A percentile compares a stretch with the other conserved stretches of the same genome.
These are phyloP conservation scores for Fagus crenata DNA, from an alignment of 306 rosid species.

Conservation along the genomic window DNA sequence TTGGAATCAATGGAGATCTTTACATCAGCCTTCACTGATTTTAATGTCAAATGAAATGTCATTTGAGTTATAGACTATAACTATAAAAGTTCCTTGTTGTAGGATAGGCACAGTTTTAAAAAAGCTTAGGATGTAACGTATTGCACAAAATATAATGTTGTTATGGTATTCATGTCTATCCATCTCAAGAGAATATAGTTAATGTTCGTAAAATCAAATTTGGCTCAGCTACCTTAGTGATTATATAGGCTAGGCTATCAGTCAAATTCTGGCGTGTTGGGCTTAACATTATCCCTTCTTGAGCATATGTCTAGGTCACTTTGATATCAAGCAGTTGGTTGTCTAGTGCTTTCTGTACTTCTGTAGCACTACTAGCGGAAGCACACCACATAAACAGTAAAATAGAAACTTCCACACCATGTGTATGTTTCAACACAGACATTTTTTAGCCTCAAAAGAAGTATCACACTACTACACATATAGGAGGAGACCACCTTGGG, in stretches of 20 bases:
- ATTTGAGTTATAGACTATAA: background rate
- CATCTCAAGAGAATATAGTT: background rate
- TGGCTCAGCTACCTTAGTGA: background rate
- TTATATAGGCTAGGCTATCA: background rate
- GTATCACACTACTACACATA: no score
- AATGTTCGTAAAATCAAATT: background rate
- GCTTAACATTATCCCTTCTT: background rate
- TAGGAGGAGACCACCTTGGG: no score
- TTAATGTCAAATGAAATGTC: conserved; percentile 2
- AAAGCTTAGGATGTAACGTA: background rate
- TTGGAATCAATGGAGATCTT: background rate
- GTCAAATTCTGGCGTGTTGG: background rate
- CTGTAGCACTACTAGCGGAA: no score
- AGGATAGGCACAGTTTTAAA: background rate
- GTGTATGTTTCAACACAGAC: no score
- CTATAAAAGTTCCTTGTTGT: background rate
- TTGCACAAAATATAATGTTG: background rate
- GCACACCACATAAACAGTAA: no score
- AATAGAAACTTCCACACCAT: no score
- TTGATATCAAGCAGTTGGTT: background rate
- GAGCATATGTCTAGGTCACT: background rate
- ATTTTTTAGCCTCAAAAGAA: no score
- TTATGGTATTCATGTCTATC: background rate
- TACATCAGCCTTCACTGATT: background rate
- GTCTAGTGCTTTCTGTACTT: background rate